Evolutionary conservation across 208 protist genomes (phyloP), one percentile per base, ranked within the genome.

Genomic region (Trypanosoma theileri): DNA sequence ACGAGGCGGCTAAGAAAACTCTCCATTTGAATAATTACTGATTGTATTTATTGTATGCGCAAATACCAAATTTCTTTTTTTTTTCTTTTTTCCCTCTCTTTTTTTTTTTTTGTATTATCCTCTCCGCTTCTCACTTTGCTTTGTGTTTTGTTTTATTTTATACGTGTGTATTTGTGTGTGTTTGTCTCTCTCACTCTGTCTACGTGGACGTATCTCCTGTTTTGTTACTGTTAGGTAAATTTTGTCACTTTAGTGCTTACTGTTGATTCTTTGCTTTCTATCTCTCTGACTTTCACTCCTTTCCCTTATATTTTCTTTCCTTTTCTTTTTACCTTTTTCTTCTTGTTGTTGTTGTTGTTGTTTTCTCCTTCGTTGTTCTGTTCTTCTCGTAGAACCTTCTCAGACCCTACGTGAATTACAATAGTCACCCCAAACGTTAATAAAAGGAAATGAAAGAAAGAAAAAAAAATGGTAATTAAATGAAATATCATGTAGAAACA

Each of bases 1-100:
- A 84, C 24, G 50, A 84, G 41, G 21, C 58, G 69, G 21, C 61
- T 59, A 31, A 84, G 66, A 58, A 78, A 69, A 7, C 76, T 52
- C 14, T 84, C 78, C 78, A 84, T 81, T 35, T 1, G 4, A 35
- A 6, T 35, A 6, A 35, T 35, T 6, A 35, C 28, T 35, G 28
- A 35, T 6, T 8, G 28, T 1, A 35, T 35, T 35, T 35, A 35
- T 35, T 35, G 28, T 35, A 35, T 35, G 28, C 28, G 28, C 28
- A 35, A 35, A 6, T 35, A 35, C 6, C 6, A 19, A n/a, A n/a
- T 11, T n/a, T 22, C 31, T 55, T 56, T 56, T 56, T 56, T 56
- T 4, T 56, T 56, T 26, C n/a, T 56, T 4, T n/a, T 14, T 9
- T 56, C 14, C 22, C 14, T 28, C 54, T 28, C 59, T 35, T 55